Evolutionary conservation across 2,329 filamentous ascomycete species (phyloP), one percentile per base, ranked within the genome.

Genomic region (Cladophialophora yegresii): DNA sequence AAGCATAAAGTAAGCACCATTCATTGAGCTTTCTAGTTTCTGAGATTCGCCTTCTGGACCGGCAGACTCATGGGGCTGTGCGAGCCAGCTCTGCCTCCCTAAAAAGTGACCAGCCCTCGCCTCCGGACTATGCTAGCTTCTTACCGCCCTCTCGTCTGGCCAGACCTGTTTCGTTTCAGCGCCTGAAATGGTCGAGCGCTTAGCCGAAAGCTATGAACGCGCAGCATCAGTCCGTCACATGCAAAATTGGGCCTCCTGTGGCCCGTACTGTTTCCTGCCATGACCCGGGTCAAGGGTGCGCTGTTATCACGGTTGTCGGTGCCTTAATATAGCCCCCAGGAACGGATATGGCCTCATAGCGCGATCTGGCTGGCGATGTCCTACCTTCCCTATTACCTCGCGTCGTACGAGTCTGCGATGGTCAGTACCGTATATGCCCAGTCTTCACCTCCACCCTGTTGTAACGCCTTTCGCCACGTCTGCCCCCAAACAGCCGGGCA

Each of bases 161-260:
- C 33, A 20, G 54, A 56, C 30, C 28, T 20, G 54, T 56, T 56
- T 56, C 54, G 32, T 56, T 56, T 56, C 54, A 56, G 54, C 20
- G 30, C 30, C 28, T 13, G 22, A 12, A 12, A 2, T 2, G 22
- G 22, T 26, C 23, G 49, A 28, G 49, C 49, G 49, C 49, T 30
- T 53, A 53, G 23, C 49, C 49, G 28, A 30, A 28, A 22, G 49
- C n/a, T 16, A n/a, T 30, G n/a, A 49, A 9, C 28, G 26, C 23
- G 9, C 13, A 16, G 22, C 49, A 49, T 2, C n/a, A 3, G 45
- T 49, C n/a, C n/a, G 20, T 49, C n/a, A 9, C 45, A 12, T 9
- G 32, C 9, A 13, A 9, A 1, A 13, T 53, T 26, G 12, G 49
- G 23, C 49, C 49, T 26, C 49, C 3, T 23, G 49, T 16, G n/a